Conservation (phyloP, 805 yeast species). For the Saturnispora sekii region DNA sequence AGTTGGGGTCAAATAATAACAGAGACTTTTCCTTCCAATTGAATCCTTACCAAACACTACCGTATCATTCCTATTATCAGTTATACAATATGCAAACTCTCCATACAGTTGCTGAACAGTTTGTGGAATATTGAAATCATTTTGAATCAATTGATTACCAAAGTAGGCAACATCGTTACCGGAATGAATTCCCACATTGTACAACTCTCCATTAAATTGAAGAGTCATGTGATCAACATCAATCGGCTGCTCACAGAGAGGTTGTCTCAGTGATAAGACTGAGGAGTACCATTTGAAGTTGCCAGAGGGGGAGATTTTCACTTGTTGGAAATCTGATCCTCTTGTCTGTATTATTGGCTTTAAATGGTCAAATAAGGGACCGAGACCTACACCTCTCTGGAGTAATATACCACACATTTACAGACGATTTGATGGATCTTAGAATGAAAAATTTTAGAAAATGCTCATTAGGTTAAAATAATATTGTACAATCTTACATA, state of each 20-base stretch:
- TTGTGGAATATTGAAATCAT: constrained; percentile 28
- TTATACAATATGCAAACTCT: constrained; percentile 65
- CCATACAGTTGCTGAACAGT: constrained; percentile 50
- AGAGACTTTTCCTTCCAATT: constrained; percentile 72
- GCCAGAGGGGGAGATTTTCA: constrained; percentile 11
- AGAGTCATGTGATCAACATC: constrained; percentile 25
- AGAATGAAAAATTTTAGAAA: not conserved
- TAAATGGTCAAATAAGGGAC: constrained; percentile 25
- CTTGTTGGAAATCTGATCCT: constrained; percentile 52
- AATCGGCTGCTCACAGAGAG: constrained; percentile 70
- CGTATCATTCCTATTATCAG: constrained; percentile 31
- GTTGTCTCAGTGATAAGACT: constrained; percentile 70
- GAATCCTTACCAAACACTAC: constrained; percentile 78
- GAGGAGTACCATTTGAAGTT: constrained; percentile 45
- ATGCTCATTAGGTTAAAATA: not conserved
- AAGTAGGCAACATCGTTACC: constrained; percentile 59
- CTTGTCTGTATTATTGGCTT: constrained; percentile 41
- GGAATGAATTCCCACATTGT: constrained; percentile 42
- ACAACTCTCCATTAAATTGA: constrained; percentile 89
- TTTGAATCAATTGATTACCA: constrained; percentile 17
- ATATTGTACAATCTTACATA: not conserved
- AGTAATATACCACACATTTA: constrained; percentile 51
- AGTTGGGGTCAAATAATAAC: constrained; percentile 27
- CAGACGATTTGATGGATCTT: no score
- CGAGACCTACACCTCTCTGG: constrained; percentile 14